Evolutionary conservation across 1,284 basidiomycete genomes (phyloP).

Genomic region (Puccinia coronata): DNA sequence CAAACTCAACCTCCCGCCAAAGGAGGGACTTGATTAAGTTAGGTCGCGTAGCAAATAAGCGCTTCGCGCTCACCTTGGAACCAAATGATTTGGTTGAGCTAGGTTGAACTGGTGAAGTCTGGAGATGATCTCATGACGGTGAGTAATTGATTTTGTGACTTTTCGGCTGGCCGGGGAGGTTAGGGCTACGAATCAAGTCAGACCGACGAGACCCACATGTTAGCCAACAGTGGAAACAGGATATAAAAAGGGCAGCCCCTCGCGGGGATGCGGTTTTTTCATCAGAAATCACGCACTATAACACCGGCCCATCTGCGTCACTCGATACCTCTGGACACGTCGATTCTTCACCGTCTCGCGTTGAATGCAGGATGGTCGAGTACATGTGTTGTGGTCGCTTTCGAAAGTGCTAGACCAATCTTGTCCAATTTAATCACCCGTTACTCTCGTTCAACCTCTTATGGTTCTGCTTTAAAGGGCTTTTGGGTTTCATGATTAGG

Average conservation of each 20-base stretch:
- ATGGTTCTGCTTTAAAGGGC: conserved; percentile 4
- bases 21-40: too few species aligned
- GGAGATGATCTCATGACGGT: too few species aligned
- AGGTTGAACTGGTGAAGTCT: too few species aligned
- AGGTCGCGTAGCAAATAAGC: too few species aligned
- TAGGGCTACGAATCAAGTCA: too few species aligned
- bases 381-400: conserved; percentile 40
- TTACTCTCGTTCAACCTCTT: not conserved
- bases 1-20: too few species aligned
- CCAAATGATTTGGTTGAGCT: too few species aligned
- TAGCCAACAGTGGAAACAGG: not conserved
- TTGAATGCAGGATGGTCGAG: not conserved
- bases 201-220: conserved; percentile 8
- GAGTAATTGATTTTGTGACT: too few species aligned
- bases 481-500: conserved; percentile 36
- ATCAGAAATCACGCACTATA: conserved; percentile 27
- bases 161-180: too few species aligned
- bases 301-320: conserved; percentile 19
- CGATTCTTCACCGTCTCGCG: not conserved
- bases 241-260: not conserved
- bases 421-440: conserved; percentile 38
- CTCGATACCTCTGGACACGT: not conserved
- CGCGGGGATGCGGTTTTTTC: not conserved
- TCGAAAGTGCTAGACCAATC: conserved; percentile 7
- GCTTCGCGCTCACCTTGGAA: too few species aligned